These are phyloP conservation scores for Oemleria cerasiformis DNA, from an alignment of 306 rosid species.

Conservation along the genomic window DNA sequence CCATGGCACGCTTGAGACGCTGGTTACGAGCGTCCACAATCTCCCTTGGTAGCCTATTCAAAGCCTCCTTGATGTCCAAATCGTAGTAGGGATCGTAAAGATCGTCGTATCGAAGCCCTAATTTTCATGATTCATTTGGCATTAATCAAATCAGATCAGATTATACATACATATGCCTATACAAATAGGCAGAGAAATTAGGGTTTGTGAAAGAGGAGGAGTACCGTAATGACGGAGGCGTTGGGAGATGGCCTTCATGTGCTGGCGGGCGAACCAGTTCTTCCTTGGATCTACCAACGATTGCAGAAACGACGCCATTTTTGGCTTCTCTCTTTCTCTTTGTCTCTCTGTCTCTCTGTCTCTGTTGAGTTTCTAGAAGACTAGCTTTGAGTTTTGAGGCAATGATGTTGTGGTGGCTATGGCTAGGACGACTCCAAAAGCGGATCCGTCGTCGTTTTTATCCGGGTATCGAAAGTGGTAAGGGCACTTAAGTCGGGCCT, in stretches of 20 bases:
- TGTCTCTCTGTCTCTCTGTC: background rate
- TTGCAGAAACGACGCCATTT: conserved; percentile 69
- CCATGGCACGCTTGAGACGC: conserved; percentile 93
- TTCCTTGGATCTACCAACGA: conserved; percentile 67
- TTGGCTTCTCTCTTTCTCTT: background rate
- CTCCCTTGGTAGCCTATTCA: conserved; percentile 87
- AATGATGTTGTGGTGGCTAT: conserved; percentile 12
- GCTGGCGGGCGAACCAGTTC: conserved; percentile 78
- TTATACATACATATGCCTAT: background rate
- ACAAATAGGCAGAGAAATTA: background rate
- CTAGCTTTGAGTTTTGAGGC: background rate
- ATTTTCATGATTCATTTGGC: background rate
- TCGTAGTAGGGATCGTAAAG: conserved; percentile 82
- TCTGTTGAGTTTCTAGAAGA: background rate
- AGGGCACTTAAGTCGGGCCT: background rate
- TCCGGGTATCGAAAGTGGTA: background rate
- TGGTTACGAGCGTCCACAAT: conserved; percentile 87
- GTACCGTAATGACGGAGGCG: conserved; percentile 83
- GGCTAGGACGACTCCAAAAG: background rate
- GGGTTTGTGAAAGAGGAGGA: conserved; percentile 26
- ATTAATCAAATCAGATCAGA: background rate
- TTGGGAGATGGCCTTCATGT: conserved; percentile 70
- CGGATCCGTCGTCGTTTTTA: background rate
- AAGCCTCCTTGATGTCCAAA: conserved; percentile 83
- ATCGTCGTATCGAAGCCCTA: conserved; percentile 94